These are phyloP conservation scores for Rhizopogon roseolus DNA, from an alignment of 768 basidiomycete species.

Conservation along the genomic window DNA sequence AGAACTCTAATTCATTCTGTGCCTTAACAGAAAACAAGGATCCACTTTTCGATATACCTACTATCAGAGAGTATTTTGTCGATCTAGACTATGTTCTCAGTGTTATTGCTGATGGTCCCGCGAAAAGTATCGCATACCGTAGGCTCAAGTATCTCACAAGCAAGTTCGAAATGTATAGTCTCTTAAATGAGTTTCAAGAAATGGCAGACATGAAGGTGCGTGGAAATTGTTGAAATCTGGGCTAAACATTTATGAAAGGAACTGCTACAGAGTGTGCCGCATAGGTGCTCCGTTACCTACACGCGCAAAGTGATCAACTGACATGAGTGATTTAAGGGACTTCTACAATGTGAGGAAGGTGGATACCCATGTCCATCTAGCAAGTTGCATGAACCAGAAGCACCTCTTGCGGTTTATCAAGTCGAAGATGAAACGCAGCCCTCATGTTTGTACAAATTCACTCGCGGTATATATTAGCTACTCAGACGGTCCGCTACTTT, in stretches of 20 bases:
- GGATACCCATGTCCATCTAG: conserved; percentile 98
- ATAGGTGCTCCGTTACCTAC: conserved; percentile 17
- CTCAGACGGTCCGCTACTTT: background rate
- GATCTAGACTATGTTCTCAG: conserved; percentile 89
- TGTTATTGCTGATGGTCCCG: conserved; percentile 92
- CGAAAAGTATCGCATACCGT: conserved; percentile 93
- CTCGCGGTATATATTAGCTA: background rate
- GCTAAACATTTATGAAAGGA: background rate
- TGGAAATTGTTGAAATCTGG: background rate
- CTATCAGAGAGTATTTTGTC: conserved; percentile 90
- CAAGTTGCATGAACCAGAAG: conserved; percentile 99
- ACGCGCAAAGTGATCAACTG: background rate
- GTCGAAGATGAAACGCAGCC: conserved; percentile 90
- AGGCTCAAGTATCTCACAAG: conserved; percentile 86
- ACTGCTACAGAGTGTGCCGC: conserved; percentile 22
- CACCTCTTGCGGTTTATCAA: conserved; percentile 98
- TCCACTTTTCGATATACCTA: conserved; percentile 76
- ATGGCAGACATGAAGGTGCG: conserved; percentile 93
- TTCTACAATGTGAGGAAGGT: conserved; percentile 99
- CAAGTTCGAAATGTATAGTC: conserved; percentile 90
- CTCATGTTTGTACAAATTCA: conserved; percentile 47
- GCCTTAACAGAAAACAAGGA: conserved; percentile 30
- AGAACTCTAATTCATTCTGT: background rate
- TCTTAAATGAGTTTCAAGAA: conserved; percentile 93
- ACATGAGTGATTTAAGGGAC: conserved; percentile 52